Base-by-base conservation (phyloP, 75 land plant species). In the Pinus tabuliformis region DNA sequence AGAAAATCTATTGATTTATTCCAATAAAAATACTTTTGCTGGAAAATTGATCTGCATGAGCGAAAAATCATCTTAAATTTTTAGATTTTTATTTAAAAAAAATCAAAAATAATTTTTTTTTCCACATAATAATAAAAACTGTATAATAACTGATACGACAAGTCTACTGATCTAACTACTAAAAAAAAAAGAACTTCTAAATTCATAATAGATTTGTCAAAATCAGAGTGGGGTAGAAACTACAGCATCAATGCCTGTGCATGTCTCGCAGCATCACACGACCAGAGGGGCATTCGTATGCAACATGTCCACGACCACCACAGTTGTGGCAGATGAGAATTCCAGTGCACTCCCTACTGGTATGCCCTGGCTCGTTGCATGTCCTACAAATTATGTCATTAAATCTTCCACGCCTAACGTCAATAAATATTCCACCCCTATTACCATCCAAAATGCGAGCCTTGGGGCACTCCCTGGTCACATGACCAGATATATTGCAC, bases 401-500 rank as follows among this genome's bases (percentile, higher is more conserved):
- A 83, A 80, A 88, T 20, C 75, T 68, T n/a, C 77, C 73, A 20
- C 79, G 65, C 15, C 52, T 74, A 18, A 75, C 78, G 20, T 81
- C 73, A 15, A 59, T 18, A 22, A 59, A 17, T 21, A 56, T 36
- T 12, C 78, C 78, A 39, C 70, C 77, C 33, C 80, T 84, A 45
- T 85, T 81, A 1, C 78, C 88, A 8, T 78, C 86, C 1, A 83
- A 16, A 21, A 73, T 16, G 37, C 80, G 76, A 18, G 65, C 61
- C 81, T 88, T 91, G 9, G 96, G 96, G 77, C 99, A 96, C 22
- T 94, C 82, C 17, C 99, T 87, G 7, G 98, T 95, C 57, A 94
- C 78, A 80, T 96, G 99, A 1, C 99, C 99, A 17, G 93, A 78
- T 39, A 95, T 83, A 63, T 96, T 96, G 81, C 99, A 96, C 33